Evolutionary conservation across 176 grass and related monocot genomes (phyloP), one percentile per base, ranked within the genome.

Genomic region (Bothriochloa decipiens): DNA sequence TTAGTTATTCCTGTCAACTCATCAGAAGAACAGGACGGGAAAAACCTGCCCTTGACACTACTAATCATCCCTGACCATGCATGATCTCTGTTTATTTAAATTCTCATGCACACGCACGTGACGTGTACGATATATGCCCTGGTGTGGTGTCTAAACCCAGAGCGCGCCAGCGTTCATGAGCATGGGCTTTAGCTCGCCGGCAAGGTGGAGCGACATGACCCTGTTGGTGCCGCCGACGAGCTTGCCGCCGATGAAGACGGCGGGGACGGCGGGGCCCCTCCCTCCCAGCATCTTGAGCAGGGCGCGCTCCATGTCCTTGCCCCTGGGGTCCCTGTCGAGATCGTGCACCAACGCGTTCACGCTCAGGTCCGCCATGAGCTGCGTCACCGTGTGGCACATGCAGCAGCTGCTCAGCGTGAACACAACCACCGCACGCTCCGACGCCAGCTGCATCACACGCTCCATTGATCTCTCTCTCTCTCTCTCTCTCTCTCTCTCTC

Each of bases 361-460:
- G 1, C 88, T 75, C 20, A 94, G 85, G 8, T 92, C 90, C 22
- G 45, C 50, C 65, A 97, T 83, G n/a, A 97, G 90, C 36, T 84
- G 81, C 64, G 89, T 94, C 77, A 97, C 55, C 1, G 92, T 91
- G 83, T 94, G 92, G 88, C 88, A 92, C 94, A 97, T 97, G 90
- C 83, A 94, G 78, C 90, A 89, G 7, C 86, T 86, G 77, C 90
- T 97, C 77, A 76, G 45, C 55, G 90, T 97, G 90, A 97, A 94
- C 46, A 97, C 57, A 13, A 92, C 92, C 63, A 97, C 90, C 8
- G 94, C 88, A 0, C 92, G 77, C 86, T 92, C 88, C 46, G 92
- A 84, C 52, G 83, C 88, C 20, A 92, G 63, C 80, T 84, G 35
- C 81, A 52, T 89, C 53, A 97, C 90, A 14, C 85, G 81, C 50